Conservation (phyloP, 2,329 filamentous ascomycete species). For the Cladosporium austrohemisphaericum region DNA sequence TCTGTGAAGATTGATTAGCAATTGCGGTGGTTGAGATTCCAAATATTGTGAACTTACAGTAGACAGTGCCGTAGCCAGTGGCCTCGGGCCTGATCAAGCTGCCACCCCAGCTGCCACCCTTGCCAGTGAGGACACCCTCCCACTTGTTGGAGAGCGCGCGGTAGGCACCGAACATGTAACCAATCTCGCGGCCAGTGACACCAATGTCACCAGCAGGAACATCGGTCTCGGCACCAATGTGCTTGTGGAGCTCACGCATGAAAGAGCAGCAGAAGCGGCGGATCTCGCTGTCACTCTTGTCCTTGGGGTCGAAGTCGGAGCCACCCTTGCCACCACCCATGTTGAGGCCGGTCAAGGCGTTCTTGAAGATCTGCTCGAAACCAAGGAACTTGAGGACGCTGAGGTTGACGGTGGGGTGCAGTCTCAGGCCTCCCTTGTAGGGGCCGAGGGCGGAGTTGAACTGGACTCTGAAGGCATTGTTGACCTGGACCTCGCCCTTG, state of each 20-base stretch:
- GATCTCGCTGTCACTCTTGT: constrained; percentile 96
- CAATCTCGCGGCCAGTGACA: constrained; percentile 86
- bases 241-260: constrained; percentile 92
- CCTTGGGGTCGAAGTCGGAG: constrained; percentile 98
- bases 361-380: constrained; percentile 99
- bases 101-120: constrained; percentile 90
- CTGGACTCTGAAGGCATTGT: constrained; percentile 93
- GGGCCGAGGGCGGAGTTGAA: constrained; percentile 97
- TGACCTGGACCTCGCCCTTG: constrained; percentile 81
- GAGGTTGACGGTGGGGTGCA: constrained; percentile 84
- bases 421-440: constrained; percentile 95
- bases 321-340: constrained; percentile 98
- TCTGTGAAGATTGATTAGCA: constrained; percentile 44
- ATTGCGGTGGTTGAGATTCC: not conserved
- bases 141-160: constrained; percentile 82
- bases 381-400: constrained; percentile 89
- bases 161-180: constrained; percentile 93
- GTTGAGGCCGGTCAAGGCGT: constrained; percentile 89
- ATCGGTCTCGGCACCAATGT: constrained; percentile 94
- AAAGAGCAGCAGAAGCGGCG: constrained; percentile 93
- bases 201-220: constrained; percentile 97
- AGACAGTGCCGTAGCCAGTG: constrained; percentile 92
- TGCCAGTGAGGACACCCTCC: constrained; percentile 95
- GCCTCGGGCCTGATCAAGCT: constrained; percentile 93
- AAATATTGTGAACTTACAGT: constrained; percentile 51